Base-by-base conservation (phyloP, 1,139 yeast genomes). In the Lodderomyces elongisporus region DNA sequence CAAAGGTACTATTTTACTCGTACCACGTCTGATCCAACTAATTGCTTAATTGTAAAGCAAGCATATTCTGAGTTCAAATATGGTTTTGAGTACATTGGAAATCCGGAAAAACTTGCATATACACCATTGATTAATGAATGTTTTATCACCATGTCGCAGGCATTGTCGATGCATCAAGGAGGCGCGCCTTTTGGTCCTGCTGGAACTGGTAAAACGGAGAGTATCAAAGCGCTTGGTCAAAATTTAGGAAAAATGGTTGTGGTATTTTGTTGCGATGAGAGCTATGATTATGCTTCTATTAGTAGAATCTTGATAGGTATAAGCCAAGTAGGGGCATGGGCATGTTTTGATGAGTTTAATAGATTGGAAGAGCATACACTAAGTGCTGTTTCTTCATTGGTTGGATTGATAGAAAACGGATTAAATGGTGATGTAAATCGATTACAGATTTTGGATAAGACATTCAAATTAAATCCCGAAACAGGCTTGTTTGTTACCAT, bases 121-220 rank as follows among this genome's bases (percentile, higher is more conserved):
- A 89, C 97, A 0, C 88, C 93, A 1, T 65, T 87, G 17, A 67
- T 85, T 4, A 77, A 77, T 35, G 64, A 70, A 12, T 77, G 88
- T 40, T 85, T 73, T 50, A 52, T 80, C 21, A 64, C 89, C 0
- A 74, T 89, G 78, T 68, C 85, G 0, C 85, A 81, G 42, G 93
- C 96, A 0, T 54, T 88, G 17, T 71, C 74, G 24, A 87, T 79
- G 45, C 72, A 72, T 27, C 62, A 79, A 10, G 97, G 97, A n/a
- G 95, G 95, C 0, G 82, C 95, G 1, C 85, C 95, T 1, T 79
- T 82, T 57, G 98, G 98, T 0, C 97, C 98, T 2, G 96, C 98
- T 3, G 98, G 97, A 31, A 91, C 97, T 0, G 98, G 97, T 46
- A 89, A 91, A 52, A 91, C 98, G 0, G 98, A 91, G 51, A 73